phyloP scores from a whole-genome alignment of 2,329 filamentous ascomycete genomes.

The Cordyceps javanica region DNA sequence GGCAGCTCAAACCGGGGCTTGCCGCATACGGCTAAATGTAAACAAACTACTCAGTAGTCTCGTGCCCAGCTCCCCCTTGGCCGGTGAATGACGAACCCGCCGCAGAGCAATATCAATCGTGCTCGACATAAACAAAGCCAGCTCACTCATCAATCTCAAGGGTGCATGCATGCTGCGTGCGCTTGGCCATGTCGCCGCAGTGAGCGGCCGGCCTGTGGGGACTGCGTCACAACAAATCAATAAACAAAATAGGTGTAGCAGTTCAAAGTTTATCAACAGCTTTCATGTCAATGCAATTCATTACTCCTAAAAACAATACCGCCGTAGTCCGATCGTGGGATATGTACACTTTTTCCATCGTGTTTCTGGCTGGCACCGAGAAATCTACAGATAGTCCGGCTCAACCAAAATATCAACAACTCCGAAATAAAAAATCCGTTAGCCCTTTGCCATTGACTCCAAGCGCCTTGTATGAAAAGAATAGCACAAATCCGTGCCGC shows the following conservation, averaged over 20 bases:
- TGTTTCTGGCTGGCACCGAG: constrained; percentile 9
- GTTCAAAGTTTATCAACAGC: constrained; percentile 11
- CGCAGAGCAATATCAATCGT: no score
- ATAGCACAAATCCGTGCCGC: constrained; percentile 28
- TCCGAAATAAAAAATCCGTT: constrained; percentile 31
- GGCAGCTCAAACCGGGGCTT: no score
- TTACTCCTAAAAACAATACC: constrained; percentile 25
- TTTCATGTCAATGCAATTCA: constrained; percentile 18
- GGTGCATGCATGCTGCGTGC: not conserved
- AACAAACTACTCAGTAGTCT: no score
- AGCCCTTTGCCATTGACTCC: constrained; percentile 34
- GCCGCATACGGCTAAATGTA: no score
- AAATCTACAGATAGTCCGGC: constrained; percentile 9
- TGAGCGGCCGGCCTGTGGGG: constrained; percentile 1
- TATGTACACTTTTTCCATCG: constrained; percentile 35
- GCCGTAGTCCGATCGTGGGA: constrained; percentile 31
- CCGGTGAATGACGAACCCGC: no score
- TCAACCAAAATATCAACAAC: constrained; percentile 22
- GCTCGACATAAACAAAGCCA: not conserved
- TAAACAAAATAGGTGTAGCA: not conserved
- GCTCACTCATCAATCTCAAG: not conserved
- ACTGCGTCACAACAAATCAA: not conserved
- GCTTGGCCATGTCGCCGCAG: not conserved
- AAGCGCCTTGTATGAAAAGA: constrained; percentile 35
- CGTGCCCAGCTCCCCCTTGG: no score